phyloP scores from a whole-genome alignment of 768 basidiomycete genomes.

The Botryobasidium botryosum region DNA sequence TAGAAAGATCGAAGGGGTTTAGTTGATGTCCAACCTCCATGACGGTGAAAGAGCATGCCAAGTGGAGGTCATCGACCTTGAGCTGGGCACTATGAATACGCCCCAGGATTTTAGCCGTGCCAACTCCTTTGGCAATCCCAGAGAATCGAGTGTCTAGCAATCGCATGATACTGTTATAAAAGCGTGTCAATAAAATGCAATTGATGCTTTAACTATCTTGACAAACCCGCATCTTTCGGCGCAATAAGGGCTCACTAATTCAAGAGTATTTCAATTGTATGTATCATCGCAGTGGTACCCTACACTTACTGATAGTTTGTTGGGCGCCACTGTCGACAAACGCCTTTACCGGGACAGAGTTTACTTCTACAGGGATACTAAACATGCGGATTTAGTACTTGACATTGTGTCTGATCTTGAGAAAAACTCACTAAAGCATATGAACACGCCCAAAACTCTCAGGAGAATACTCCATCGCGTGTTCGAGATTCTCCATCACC shows the following conservation, averaged over 20 bases:
- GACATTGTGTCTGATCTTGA: background rate
- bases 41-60: constrained; percentile 86
- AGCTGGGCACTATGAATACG: constrained; percentile 88
- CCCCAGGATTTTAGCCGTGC: constrained; percentile 86
- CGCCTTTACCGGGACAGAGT: constrained; percentile 76
- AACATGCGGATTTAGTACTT: background rate
- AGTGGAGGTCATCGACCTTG: constrained; percentile 63
- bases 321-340: constrained; percentile 99
- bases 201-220: background rate
- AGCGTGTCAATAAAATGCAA: constrained; percentile 1
- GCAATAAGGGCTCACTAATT: constrained; percentile 72
- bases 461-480: constrained; percentile 85
- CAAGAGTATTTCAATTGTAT: background rate
- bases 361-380: constrained; percentile 85
- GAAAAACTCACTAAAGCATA: constrained; percentile 77
- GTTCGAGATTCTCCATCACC: constrained; percentile 80
- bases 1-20: background rate
- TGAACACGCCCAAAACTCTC: constrained; percentile 87
- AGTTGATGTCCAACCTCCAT: constrained; percentile 68
- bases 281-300: no score
- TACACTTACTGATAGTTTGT: constrained; percentile 76
- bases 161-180: constrained; percentile 61
- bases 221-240: constrained; percentile 77
- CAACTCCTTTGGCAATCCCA: constrained; percentile 86
- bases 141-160: constrained; percentile 73